Base-by-base conservation (phyloP, 2,329 filamentous ascomycete species). In the Onygena corvina region DNA sequence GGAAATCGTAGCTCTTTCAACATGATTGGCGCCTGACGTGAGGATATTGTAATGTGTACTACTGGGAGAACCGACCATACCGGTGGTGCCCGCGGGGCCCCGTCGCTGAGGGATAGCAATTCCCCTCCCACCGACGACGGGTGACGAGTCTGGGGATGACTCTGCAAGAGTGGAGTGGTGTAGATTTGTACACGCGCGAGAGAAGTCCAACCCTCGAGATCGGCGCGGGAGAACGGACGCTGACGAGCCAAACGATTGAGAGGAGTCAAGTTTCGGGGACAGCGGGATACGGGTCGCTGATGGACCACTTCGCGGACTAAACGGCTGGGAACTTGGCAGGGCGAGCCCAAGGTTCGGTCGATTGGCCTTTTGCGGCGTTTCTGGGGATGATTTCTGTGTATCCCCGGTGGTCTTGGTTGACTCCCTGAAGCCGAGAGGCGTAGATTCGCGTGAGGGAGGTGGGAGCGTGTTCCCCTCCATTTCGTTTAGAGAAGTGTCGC, bases 141-240 rank as follows among this genome's bases (percentile, higher is more conserved):
- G 92, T 0, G 89, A 95, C 0, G 87, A 92, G 64, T 94, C 88
- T 2, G 89, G 88, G 3, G 86, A 92, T 0, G 86, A 84, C 63
- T 94, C 86, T 50, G 90, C 89, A 6, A 96, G 76, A 0, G 86
- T 96, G 12, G 90, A 95, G 66, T 96, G 92, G 67, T 96, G 92
- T 18, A 98, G 74, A 62, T 89, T 94, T 8, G 90, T 95, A 54
- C 87, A 92, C 8, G 89, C 89, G 57, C 90, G 79, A 34, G 90
- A 90, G 66, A 94, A 96, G 68, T 96, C 90, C 53, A 95, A 74
- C 36, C 90, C 90, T 50, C 90, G 80, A 25, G 89, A 95, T 53
- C 89, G 82, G 55, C 90, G 80, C 14, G 90, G 90, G 5, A 96
- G 76, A 42, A 94, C 84, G 48, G 89, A 93, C 21, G 85, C 83